Evolutionary conservation across 345 rosid genomes (phyloP), one percentile per base, ranked within the genome.

Genomic region (Firmiana major): DNA sequence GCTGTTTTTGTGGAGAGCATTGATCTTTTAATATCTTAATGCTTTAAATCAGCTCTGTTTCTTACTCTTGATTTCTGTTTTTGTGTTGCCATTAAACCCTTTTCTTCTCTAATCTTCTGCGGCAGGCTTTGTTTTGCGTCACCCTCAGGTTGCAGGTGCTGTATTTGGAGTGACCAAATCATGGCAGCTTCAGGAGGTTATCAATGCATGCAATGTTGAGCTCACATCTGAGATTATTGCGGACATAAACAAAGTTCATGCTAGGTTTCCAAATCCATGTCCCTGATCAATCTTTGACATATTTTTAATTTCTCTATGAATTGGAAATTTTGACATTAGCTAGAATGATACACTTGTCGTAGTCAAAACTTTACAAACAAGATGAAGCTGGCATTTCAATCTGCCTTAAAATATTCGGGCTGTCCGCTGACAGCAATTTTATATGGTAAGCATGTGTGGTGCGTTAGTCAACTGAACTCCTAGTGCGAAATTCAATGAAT

Each of bases 101-200:
- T 48, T 10, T 17, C 0, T 71, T 45, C 24, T n/a, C 5, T 21
- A 70, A 38, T 17, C 24, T 16, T 49, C 51, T 19, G 16, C 8
- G 57, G 74, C 86, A 87, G 90, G 81, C 2, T 89, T 87, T 74
- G 88, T 86, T 59, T 73, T 86, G 82, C 78, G 82, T 62, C 90
- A 85, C 76, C 88, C 91, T 72, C 84, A 83, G 12, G 85, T 86
- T 54, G 93, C 87, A 40, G 87, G 90, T 78, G 79, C 86, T 43
- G 73, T 89, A 58, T 85, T 87, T 68, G 93, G 89, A 26, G 87
- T 81, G 48, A 87, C 89, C 75, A 84, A 76, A 81, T 34, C 74
- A 75, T 86, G 88, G 86, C 92, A 88, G 78, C 87, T 90, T 40
- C 79, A 54, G 63, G 87, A 86, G 74, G 88, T 80, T 64, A 58